Percentiles rank a stretch among this genome's conserved stretches.
Evolutionary conservation across 2,329 filamentous ascomycete species (phyloP).

Genomic region (Hymenoscyphus salicellus): DNA sequence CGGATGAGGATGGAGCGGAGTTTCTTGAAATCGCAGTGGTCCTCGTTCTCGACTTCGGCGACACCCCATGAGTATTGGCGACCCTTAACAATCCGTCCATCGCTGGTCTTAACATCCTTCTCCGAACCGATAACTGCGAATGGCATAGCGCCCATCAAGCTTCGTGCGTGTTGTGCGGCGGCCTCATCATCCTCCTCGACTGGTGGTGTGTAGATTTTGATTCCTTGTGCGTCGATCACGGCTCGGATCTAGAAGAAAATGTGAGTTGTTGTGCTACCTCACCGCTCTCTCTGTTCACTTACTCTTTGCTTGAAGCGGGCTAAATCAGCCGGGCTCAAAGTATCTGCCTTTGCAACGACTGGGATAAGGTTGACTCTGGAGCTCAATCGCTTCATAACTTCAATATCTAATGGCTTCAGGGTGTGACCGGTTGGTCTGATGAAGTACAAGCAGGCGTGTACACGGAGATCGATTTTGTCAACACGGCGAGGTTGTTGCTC

Average conservation of each 20-base stretch:
- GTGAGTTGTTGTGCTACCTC: slow-evolving; percentile 18
- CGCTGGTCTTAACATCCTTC: slow-evolving; percentile 96
- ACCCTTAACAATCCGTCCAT: slow-evolving; percentile 96
- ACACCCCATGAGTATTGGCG: slow-evolving; percentile 99
- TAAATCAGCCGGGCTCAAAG: slow-evolving; percentile 86
- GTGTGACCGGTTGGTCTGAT: slow-evolving; percentile 98
- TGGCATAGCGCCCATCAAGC: slow-evolving; percentile 94
- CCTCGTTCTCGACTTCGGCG: slow-evolving; percentile 98
- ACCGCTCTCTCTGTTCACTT: slow-evolving; percentile 39
- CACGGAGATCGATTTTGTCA: slow-evolving; percentile 99
- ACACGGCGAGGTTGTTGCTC: slow-evolving; percentile 97
- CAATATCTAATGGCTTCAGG: slow-evolving; percentile 96
- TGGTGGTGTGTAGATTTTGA: slow-evolving; percentile 98
- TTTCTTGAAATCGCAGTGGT: slow-evolving; percentile 99
- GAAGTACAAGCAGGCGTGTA: slow-evolving; percentile 98
- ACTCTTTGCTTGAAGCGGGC: slow-evolving; percentile 94
- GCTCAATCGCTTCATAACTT: slow-evolving; percentile 99
- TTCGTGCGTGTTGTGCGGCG: slow-evolving; percentile 89
- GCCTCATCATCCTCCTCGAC: slow-evolving; percentile 98
- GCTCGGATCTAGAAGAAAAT: slow-evolving; percentile 69
- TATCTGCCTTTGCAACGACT: slow-evolving; percentile 98
- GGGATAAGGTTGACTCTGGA: slow-evolving; percentile 98
- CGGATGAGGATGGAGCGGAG: slow-evolving; percentile 97
- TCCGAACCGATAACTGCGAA: slow-evolving; percentile 98
- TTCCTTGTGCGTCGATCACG: slow-evolving; percentile 96